A percentile compares a stretch with the other conserved stretches of the same genome.
Conservation (phyloP, 1,284 basidiomycete genomes). For the Lentinus polychrous region DNA sequence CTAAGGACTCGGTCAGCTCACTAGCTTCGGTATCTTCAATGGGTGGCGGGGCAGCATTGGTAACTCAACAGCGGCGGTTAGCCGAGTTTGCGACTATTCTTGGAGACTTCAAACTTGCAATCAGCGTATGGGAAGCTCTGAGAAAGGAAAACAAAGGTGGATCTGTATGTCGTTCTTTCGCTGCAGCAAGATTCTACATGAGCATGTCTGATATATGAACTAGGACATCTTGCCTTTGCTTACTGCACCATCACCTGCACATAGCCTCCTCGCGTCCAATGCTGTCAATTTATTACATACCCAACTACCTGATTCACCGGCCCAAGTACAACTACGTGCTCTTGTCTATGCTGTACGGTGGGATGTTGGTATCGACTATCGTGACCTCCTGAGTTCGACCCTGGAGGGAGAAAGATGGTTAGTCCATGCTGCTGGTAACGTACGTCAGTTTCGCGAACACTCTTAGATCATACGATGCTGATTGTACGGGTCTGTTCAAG, state of each 20-base stretch:
- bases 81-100: slow-evolving; percentile 95
- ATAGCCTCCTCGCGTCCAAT: slow-evolving; percentile 52
- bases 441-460: slow-evolving; percentile 30
- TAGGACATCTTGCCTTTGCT: slow-evolving; percentile 73
- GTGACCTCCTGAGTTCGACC: slow-evolving; percentile 47
- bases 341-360: slow-evolving; percentile 65
- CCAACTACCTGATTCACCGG: slow-evolving; percentile 41
- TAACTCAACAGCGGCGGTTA: slow-evolving; percentile 74
- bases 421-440: slow-evolving; percentile 73
- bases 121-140: slow-evolving; percentile 79
- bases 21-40: slow-evolving; percentile 24
- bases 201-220: not conserved
- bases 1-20: slow-evolving; percentile 28
- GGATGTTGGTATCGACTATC: slow-evolving; percentile 55
- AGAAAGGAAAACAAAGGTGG: slow-evolving; percentile 77
- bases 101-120: slow-evolving; percentile 84
- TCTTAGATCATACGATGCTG: not conserved
- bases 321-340: slow-evolving; percentile 56
- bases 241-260: slow-evolving; percentile 53
- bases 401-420: slow-evolving; percentile 77
- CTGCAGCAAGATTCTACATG: not conserved
- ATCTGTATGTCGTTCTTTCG: slow-evolving; percentile 42
- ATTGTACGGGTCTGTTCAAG: slow-evolving; percentile 30
- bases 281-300: slow-evolving; percentile 40
- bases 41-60: slow-evolving; percentile 25